Evolutionary conservation across 768 basidiomycete species (phyloP).

Genomic region (Trametes cingulata): DNA sequence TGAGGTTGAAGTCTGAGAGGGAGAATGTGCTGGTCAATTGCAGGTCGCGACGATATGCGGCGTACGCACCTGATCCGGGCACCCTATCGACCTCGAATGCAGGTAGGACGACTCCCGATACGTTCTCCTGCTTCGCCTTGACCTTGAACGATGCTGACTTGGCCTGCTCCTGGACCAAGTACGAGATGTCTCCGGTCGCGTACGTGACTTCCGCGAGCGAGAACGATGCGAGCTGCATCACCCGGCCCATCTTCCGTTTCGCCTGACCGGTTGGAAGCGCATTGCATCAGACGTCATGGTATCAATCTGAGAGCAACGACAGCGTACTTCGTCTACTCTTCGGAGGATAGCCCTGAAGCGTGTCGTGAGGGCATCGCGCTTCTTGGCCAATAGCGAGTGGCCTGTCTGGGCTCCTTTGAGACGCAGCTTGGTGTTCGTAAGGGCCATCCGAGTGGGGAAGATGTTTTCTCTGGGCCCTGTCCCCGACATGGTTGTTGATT

Average conservation of each 20-base stretch:
- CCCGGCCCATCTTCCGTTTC: slow-evolving; percentile 97
- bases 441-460: slow-evolving; percentile 96
- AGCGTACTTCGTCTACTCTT: slow-evolving; percentile 94
- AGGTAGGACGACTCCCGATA: slow-evolving; percentile 93
- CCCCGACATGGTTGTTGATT: slow-evolving; percentile 69
- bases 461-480: slow-evolving; percentile 88
- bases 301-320: not conserved
- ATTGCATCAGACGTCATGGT: not conserved
- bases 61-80: slow-evolving; percentile 68
- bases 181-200: slow-evolving; percentile 95
- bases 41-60: not conserved
- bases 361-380: slow-evolving; percentile 94
- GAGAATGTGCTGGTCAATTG: not conserved
- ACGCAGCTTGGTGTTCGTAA: slow-evolving; percentile 88
- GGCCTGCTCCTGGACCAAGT: slow-evolving; percentile 96
- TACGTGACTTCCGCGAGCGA: slow-evolving; percentile 99
- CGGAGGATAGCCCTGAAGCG: slow-evolving; percentile 91
- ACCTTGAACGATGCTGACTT: slow-evolving; percentile 91
- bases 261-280: slow-evolving; percentile 54
- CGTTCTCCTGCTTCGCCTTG: slow-evolving; percentile 95
- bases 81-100: slow-evolving; percentile 92
- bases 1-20: slow-evolving; percentile 86
- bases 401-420: slow-evolving; percentile 94
- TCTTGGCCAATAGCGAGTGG: slow-evolving; percentile 94
- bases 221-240: slow-evolving; percentile 98